These are phyloP conservation scores for Excoecaria agallocha DNA, from an alignment of 345 rosid species.

Conservation along the genomic window DNA sequence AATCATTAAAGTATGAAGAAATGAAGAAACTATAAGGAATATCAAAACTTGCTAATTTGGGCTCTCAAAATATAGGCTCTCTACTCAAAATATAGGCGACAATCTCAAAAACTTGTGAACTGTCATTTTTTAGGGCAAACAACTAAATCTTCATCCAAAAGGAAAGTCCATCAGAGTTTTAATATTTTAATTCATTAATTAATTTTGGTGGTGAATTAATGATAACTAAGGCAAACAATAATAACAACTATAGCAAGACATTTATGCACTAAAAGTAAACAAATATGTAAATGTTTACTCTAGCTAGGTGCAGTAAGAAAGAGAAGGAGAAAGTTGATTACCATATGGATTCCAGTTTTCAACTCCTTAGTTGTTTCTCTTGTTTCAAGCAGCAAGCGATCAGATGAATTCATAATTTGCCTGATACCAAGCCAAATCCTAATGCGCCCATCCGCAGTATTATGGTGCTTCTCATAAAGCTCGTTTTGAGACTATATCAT, in stretches of 20 bases:
- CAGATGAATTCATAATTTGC: constrained; percentile 65
- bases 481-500: constrained; percentile 55
- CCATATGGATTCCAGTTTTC: constrained; percentile 73
- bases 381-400: constrained; percentile 51
- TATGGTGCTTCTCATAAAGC: constrained; percentile 52
- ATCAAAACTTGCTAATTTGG: no score
- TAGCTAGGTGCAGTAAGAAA: not conserved
- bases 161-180: no score
- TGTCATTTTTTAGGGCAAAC: no score
- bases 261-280: not conserved
- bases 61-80: no score
- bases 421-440: constrained; percentile 69
- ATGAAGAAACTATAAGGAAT: no score
- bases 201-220: no score
- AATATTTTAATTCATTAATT: no score
- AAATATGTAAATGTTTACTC: not conserved
- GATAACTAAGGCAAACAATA: no score
- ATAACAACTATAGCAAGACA: not conserved
- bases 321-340: constrained; percentile 21
- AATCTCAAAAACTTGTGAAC: no score
- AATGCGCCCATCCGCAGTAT: constrained; percentile 65
- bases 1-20: no score
- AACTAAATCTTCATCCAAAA: no score
- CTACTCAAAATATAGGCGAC: no score
- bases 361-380: constrained; percentile 54